phyloP scores from a whole-genome alignment of 1,139 yeast genomes.

The Protomyces macrosporus region DNA sequence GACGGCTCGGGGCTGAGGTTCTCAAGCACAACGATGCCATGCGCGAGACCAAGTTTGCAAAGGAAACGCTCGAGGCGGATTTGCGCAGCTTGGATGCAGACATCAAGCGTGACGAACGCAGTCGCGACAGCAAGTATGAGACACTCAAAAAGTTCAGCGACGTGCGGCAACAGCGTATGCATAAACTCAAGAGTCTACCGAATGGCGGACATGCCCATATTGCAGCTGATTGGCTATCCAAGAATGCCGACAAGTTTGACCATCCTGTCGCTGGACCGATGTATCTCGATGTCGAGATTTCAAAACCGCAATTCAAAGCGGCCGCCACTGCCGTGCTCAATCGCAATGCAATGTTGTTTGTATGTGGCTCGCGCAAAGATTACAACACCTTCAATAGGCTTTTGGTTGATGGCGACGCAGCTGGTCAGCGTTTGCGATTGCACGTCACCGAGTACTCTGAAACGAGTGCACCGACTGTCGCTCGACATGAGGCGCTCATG shows the following conservation, averaged over 20 bases:
- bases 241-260: constrained; percentile 40
- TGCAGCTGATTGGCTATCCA: constrained; percentile 45
- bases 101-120: constrained; percentile 6
- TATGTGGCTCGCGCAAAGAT: constrained; percentile 45
- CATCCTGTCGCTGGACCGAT: constrained; percentile 67
- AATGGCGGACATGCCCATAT: constrained; percentile 34
- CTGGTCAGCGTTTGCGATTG: constrained; percentile 40
- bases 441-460: constrained; percentile 47
- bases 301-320: constrained; percentile 41
- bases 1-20: constrained; percentile 49
- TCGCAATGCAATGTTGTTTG: constrained; percentile 55
- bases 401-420: constrained; percentile 39
- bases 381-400: constrained; percentile 45
- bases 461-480: constrained; percentile 32
- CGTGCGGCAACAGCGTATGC: constrained; percentile 9
- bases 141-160: constrained; percentile 10
- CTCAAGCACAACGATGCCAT: constrained; percentile 42
- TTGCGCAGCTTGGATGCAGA: constrained; percentile 32
- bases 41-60: constrained; percentile 33
- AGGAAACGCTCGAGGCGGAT: constrained; percentile 38
- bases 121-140: constrained; percentile 5
- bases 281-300: constrained; percentile 56
- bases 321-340: constrained; percentile 54
- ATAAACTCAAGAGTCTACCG: constrained; percentile 34
- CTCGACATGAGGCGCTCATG: constrained; percentile 37